Evolutionary conservation across 352 stramenopile genomes (phyloP), one percentile per base, ranked within the genome.

Genomic region (Pythium vanterpoolii): DNA sequence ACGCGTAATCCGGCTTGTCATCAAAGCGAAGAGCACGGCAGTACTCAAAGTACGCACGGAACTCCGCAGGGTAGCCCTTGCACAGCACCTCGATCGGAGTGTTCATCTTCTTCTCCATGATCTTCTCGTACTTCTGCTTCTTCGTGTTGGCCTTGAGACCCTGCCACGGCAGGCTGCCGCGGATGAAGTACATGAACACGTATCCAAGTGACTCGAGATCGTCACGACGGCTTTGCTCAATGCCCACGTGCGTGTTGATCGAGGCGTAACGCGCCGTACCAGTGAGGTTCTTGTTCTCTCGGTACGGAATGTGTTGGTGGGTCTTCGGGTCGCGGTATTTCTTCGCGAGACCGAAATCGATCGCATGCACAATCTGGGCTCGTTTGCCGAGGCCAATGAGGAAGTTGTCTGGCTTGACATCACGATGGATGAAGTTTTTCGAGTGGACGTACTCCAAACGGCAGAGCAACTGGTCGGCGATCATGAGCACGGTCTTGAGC

Each of bases 101-200:
- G 68, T 91, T 93, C 79, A 99, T 97, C 78, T 99, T 99, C 81
- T 98, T 98, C 69, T 99, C 97, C 87, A 99, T 98, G 70, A 99
- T 99, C 62, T 98, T 95, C 76, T 98, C 96, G 83, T 98, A 98
- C 72, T 98, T 98, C 67, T 95, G 85, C 73, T 95, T 96, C 71
- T 96, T 96, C 39, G 89, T 95, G 68, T 96, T 96, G 24, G 93
- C 93, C 79, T 98, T 98, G 34, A 99, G 89, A 24, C 97, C 97
- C 73, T 99, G 97, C 97, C 97, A 99, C 47, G 97, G 97, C 54
- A 99, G 77, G 57, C 89, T 95, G 54, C 97, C 91, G 48, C 90
- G 89, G 49, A 97, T 86, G 67, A 98, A 97, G 77, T 97, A 98
- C 76, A 98, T 94, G 70, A 97, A 91, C 38, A 97, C 87, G 64